phyloP scores from a whole-genome alignment of 2,329 filamentous ascomycete species.

The Bertia moriformis region DNA sequence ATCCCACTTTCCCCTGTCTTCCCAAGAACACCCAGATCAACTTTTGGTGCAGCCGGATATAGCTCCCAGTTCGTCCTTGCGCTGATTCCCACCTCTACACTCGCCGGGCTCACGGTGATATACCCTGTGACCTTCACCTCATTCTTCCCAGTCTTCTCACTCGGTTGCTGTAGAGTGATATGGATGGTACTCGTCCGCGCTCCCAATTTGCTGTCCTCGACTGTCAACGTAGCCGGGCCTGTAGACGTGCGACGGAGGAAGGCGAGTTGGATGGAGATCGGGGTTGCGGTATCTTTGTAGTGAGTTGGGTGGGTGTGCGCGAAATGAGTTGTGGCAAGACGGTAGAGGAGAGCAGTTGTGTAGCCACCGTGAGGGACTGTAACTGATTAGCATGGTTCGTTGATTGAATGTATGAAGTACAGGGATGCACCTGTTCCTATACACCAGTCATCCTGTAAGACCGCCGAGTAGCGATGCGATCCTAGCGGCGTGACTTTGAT shows the following conservation, averaged over 20 bases:
- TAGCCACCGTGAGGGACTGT: neutral
- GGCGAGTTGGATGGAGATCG: neutral
- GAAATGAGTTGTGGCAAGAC: neutral
- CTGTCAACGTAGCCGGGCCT: neutral
- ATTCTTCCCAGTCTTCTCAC: neutral
- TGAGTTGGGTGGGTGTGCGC: neutral
- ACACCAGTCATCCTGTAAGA: neutral
- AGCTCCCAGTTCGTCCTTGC: neutral
- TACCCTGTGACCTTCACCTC: neutral
- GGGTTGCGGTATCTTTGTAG: neutral
- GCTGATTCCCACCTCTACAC: neutral
- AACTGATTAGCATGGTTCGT: neutral
- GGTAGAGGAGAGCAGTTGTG: neutral
- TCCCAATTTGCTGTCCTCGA: neutral
- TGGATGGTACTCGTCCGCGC: neutral
- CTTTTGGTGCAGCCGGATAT: neutral
- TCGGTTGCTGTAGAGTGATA: neutral
- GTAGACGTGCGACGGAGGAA: neutral
- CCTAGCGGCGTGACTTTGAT: neutral
- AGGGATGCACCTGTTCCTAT: neutral
- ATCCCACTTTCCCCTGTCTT: conserved; percentile 9
- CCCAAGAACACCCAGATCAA: neutral
- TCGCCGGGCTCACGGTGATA: neutral
- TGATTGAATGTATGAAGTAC: too few species aligned
- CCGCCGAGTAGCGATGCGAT: neutral